Base-by-base conservation (phyloP, 345 rosid species). In the Salix arbutifolia region DNA sequence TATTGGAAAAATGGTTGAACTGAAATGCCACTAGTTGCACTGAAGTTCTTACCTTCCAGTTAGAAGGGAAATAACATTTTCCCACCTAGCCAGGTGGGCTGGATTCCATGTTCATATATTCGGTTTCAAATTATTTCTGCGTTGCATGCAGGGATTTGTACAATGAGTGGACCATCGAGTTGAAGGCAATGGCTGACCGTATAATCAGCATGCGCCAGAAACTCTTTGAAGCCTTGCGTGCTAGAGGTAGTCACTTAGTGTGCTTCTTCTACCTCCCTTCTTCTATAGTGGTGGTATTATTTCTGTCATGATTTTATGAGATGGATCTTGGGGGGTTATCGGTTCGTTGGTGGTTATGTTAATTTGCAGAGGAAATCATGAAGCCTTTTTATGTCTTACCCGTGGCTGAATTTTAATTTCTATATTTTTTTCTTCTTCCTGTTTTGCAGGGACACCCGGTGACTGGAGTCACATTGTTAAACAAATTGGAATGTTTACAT, bases 391-490 rank as follows among this genome's bases (percentile, higher is more conserved):
- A 7, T 67, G 10, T 3, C 48, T 30, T 13, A 46, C 60, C 23
- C 21, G 46, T 48, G 71, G 40, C 30, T 26, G 67, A 40, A 13
- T n/a, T 18, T 76, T 30, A n/a, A 11, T 30, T 33, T 44, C 3
- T 6, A 44, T 33, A 46, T 40, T 19, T 72, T 1, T 70, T 14
- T 30, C 30, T 5, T 52, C 5, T 10, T 73, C 26, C 8, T 56
- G 56, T 18, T 60, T 46, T 42, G 33, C 84, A 88, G 91, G 87
- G 60, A 88, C 87, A 18, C 91, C 89, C 11, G 91, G 91, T 46
- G 87, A 88, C 77, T 88, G 91, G 91, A 88, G 85, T 25, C 91
- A 88, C 70, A 85, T 88, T 37, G 77, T 84, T 50, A 84, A 80
- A 81, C 89, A 88, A 26, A 81, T 83, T 3, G 91, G 91, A 30